Evolutionary conservation across 2,329 filamentous ascomycete species (phyloP).

Genomic region (Fusarium buharicum): DNA sequence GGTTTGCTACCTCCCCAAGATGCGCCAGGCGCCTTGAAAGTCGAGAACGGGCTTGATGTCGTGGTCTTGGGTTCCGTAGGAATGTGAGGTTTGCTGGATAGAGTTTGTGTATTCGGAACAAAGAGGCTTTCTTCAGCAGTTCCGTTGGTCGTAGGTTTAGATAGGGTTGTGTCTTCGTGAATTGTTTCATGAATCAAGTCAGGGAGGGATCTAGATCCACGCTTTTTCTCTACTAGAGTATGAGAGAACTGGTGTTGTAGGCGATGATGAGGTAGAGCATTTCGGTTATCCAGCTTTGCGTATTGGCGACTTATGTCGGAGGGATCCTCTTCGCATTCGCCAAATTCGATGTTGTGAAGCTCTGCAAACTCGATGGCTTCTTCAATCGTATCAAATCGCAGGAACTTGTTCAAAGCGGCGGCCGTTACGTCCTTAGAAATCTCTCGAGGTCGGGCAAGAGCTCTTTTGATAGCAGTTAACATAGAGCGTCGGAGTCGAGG

Average conservation of each 20-base stretch:
- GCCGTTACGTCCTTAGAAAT: conserved; percentile 70
- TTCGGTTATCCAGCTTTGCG: conserved; percentile 58
- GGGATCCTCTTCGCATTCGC: conserved; percentile 49
- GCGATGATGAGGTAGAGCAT: conserved; percentile 59
- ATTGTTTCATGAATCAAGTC: conserved; percentile 67
- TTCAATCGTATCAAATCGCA: conserved; percentile 74
- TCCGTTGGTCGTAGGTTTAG: conserved; percentile 26
- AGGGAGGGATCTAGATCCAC: conserved; percentile 61
- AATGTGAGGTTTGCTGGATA: conserved; percentile 9
- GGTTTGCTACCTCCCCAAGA: conserved; percentile 15
- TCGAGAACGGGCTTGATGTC: conserved; percentile 26
- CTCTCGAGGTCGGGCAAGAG: conserved; percentile 66
- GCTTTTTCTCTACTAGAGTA: conserved; percentile 69
- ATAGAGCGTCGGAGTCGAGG: conserved; percentile 68
- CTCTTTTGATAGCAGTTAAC: conserved; percentile 63
- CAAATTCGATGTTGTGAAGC: conserved; percentile 65
- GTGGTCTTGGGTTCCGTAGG: conserved; percentile 17
- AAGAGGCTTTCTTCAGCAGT: conserved; percentile 47
- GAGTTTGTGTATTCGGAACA: conserved; percentile 33
- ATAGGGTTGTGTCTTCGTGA: conserved; percentile 52
- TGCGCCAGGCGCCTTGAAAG: conserved; percentile 14
- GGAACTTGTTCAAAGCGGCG: conserved; percentile 63
- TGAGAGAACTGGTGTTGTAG: conserved; percentile 67
- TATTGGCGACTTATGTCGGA: conserved; percentile 53
- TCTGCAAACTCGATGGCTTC: conserved; percentile 74